phyloP scores from a whole-genome alignment of 116 monocot species.

The Papilionanthe hybrid region DNA sequence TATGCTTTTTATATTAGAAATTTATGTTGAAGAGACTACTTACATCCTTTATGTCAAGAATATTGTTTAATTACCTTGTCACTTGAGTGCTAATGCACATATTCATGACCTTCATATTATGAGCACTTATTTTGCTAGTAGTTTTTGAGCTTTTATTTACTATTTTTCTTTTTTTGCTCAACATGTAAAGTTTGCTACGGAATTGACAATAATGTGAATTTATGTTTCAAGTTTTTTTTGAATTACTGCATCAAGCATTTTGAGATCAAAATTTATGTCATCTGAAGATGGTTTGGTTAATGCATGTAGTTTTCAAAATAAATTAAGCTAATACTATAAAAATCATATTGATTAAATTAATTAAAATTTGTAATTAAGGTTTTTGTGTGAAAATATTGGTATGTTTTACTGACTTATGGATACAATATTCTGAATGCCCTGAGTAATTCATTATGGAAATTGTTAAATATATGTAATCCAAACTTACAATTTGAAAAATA shows the following conservation, averaged over 20 bases:
- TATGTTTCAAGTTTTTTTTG: not conserved
- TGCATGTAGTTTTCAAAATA: no score
- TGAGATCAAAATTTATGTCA: not conserved
- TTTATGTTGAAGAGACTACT: not conserved
- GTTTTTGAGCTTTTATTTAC: not conserved
- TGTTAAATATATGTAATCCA: no score
- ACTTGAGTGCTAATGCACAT: not conserved
- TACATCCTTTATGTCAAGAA: not conserved
- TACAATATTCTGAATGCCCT: no score
- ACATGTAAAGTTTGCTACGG: not conserved
- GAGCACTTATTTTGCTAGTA: not conserved
- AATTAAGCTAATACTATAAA: no score
- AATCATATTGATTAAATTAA: no score
- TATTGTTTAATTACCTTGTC: not conserved
- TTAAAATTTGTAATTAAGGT: no score
- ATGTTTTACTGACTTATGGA: no score
- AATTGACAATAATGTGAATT: not conserved
- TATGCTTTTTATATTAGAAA: not conserved
- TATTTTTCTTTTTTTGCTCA: not conserved
- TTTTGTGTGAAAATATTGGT: no score
- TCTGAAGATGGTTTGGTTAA: not conserved
- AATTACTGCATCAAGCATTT: not conserved
- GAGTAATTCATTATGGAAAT: no score
- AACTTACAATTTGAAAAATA: no score
- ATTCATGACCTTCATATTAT: not conserved